Base-by-base conservation (phyloP, 495 filamentous ascomycete species). In the Penicillium cosmopolitanum region DNA sequence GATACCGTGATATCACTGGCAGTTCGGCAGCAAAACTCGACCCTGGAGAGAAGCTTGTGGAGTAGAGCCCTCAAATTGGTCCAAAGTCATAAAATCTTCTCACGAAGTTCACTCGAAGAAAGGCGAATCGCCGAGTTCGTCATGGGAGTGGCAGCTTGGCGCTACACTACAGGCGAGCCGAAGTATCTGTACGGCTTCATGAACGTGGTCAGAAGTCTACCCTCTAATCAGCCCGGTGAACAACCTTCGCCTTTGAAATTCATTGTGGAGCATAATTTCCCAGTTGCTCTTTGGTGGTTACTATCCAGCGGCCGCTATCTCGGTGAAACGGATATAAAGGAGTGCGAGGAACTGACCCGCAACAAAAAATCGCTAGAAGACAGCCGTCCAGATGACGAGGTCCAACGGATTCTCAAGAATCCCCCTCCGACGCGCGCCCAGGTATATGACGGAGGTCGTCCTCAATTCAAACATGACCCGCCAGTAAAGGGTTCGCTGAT, bases 241-340 rank as follows among this genome's bases (percentile, higher is more conserved):
- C 15, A 36, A 11, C 36, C 6, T 19, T 50, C 47, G 46, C 0
- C 58, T 8, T 25, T 65, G 12, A 47, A 61, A 5, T 51, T 65
- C 18, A 47, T 52, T 13, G 54, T 65, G 1, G 38, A 56, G 18
- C 44, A 50, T 40, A 16, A 53, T 46, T 43, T 19, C 12, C 52
- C 57, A 5, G 18, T 53, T 12, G 62, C 52, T 2, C 38, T 65
- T 46, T 65, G 62, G 62, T 65, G 62, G 57, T 53, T 65, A 31
- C 57, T 65, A 33, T 65, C 62, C 25, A 60, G 52, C 25, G 57
- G 62, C 1, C 18, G 38, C 5, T 65, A 65, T 38, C 18, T 52
- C 10, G 52, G 33, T 1, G 53, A 56, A 35, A 60, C n/a, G 25
- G 43, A 65, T 50, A 60, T 65, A 13, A 53, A 58, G 19, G 42